A percentile compares a stretch with the other conserved stretches of the same genome.
Conservation (phyloP, 371 early-diverging fungal genomes). For the Smittium mucronatum region DNA sequence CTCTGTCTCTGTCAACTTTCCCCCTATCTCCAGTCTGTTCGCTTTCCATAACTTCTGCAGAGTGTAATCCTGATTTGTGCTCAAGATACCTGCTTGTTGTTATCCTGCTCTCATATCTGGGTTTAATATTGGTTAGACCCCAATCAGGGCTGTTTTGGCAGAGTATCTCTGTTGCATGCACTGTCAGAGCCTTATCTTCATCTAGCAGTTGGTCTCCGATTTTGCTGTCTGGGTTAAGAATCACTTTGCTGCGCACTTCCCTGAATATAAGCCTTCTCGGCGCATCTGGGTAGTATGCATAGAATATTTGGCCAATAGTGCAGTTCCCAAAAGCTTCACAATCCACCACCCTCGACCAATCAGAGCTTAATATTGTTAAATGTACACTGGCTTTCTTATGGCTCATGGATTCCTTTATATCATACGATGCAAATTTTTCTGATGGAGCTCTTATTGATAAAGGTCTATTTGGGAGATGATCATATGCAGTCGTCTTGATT, state of each 20-base stretch:
- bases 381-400: too few species aligned
- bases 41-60: too few species aligned
- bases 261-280: constrained; percentile 5
- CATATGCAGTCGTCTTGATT: too few species aligned
- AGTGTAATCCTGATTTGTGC: not conserved
- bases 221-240: constrained; percentile 3
- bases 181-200: not conserved
- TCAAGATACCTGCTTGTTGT: not conserved
- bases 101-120: not conserved
- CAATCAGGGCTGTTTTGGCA: not conserved
- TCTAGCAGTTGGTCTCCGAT: constrained; percentile 1
- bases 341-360: not conserved
- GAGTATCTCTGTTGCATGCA: not conserved
- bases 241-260: not conserved
- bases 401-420: too few species aligned
- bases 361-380: not conserved
- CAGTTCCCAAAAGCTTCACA: not conserved
- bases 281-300: constrained; percentile 2
- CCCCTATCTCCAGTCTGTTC: not conserved
- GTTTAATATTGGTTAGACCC: not conserved
- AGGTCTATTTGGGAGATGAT: too few species aligned
- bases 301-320: constrained; percentile 8
- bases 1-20: not conserved
- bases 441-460: too few species aligned
- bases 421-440: too few species aligned